Base-by-base conservation (phyloP, 1,284 basidiomycete species). In the Austroboletus olivaceoglutinosus region DNA sequence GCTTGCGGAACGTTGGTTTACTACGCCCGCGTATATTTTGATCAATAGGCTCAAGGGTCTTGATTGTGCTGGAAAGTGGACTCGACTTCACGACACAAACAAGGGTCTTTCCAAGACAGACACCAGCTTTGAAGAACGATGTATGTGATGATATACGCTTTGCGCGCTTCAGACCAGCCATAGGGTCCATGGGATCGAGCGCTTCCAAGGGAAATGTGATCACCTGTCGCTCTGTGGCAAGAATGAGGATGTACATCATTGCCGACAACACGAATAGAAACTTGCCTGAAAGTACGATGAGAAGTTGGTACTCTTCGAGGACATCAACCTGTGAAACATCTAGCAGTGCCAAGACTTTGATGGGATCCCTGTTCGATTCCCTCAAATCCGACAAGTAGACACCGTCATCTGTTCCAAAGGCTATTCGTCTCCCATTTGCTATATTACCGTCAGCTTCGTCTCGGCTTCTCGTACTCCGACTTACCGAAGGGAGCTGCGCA, bases 71-170 rank as follows among this genome's bases (percentile, higher is more conserved):
- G 21, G 93, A 97, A 43, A 98, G 75, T 45, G 93, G 90, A 55
- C 86, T 92, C 6, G 93, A 91, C 73, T 99, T 99, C 69, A 99
- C 96, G 40, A 99, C 91, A 64, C 97, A 99, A 27, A 99, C 93
- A 7, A 99, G 80, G n/a, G 93, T 93, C 55, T 90, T 85, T 15
- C 92, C 93, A 22, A 99, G 77, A 69, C 96, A 99, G 43, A 89
- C 81, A 0, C 97, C 97, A 10, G 91, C 89, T 70, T 98, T 98
- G 84, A 99, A 99, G 75, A 99, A 99, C 5, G 91, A 90, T 1
- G 95, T 98, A 70, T 98, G 95, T 1, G 92, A 91, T 0, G 95
- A 93, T 63, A 99, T 95, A 50, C 94, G 85, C 68, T 98, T 95
- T 9, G 93, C 94, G 7, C 94, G 86, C 70, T 95, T 97, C 51